Evolutionary conservation across 2,329 filamentous ascomycete species (phyloP), one percentile per base, ranked within the genome.

Genomic region (Periconia sp.): DNA sequence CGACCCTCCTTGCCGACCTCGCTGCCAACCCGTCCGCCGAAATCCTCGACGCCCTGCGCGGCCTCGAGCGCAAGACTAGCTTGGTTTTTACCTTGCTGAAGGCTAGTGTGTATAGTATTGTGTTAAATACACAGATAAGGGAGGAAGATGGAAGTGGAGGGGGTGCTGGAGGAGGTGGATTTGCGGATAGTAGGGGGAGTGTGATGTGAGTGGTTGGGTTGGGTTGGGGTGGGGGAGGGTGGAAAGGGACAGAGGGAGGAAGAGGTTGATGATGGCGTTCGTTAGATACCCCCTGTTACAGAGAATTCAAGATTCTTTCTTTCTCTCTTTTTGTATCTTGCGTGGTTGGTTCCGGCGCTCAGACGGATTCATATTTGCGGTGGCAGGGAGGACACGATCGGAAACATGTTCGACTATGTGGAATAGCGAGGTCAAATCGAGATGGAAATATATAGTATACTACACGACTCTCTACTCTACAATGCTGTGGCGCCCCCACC

Each of bases 61-160:
- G 92, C 42, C 80, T 99, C 50, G 94, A 99, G 80, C 83, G 94
- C 64, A 97, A 97, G 81, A 97, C 93, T 42, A 92, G 91, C 62
- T 80, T 96, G 50, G 93, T 97, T 19, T 97, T 96, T 75, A 99
- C 94, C 58, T 77, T 97, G 71, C 82, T 99, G 71, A 99, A 99
- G 80, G 93, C 94, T 17, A 97, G 93, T 74, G 94, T 99, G 59
- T 99, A 99, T 78, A 96, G 90, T 71, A 99, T 99, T 78, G 92
- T 99, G 57, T 75, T 99, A 79, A 93, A 99, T 82, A 93, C 97
- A 82, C 91, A 97, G 82, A 71, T 73, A 58, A 55, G 60, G 47
- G 64, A 71, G 45, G 69, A 71, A 30, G 61, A 55, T 43, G 57
- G 49, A 40, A 54, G 49, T 48, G 50, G 43, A 20, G 31, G 41